Base-by-base conservation (phyloP, 129 eudicot species). In the Deinandra increscens region DNA sequence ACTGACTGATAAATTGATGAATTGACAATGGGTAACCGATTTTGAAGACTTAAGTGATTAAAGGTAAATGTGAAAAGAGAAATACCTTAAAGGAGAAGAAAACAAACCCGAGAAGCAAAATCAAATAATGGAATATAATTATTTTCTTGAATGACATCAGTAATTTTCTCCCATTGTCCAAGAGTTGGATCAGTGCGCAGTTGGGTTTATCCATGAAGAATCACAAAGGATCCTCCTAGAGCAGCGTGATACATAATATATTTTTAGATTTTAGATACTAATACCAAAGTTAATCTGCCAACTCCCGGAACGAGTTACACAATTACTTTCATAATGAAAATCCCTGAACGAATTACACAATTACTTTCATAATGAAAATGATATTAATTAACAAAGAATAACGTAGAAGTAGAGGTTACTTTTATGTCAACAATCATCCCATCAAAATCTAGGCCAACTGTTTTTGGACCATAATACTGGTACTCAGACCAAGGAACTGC, bases 401-500 rank as follows among this genome's bases (percentile, higher is more conserved):
- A 48, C 36, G 13, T 7, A 65, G 53, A 64, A 60, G 20, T 9
- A 43, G 44, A 45, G 56, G 69, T 81, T 82, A 93, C 99, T 83
- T 93, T 93, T 66, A 93, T 93, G 80, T 93, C 99, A 9, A 86
- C 84, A 65, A 93, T 80, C 99, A 93, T 93, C 68, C 97, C 99
- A 39, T 87, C 90, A 75, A 93, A 93, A 61, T 93, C 99, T 73
- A 93, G 69, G 48, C 99, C 99, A 51, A 93, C 97, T 72, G 99
- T 93, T 78, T 87, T 85, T 34, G 99, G 97, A 79, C 89, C 99
- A 76, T 93, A 93, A 77, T 93, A 93, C 45, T 88, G 87, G 78
- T 93, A 93, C 79, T 93, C 99, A 31, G 99, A 93, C 99, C 99
- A 93, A 33, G 95, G 97, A 71, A 93, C 99, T 84, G 99, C 99